Conservation (phyloP, 805 yeast genomes). For the Jamesozyma piceae region DNA sequence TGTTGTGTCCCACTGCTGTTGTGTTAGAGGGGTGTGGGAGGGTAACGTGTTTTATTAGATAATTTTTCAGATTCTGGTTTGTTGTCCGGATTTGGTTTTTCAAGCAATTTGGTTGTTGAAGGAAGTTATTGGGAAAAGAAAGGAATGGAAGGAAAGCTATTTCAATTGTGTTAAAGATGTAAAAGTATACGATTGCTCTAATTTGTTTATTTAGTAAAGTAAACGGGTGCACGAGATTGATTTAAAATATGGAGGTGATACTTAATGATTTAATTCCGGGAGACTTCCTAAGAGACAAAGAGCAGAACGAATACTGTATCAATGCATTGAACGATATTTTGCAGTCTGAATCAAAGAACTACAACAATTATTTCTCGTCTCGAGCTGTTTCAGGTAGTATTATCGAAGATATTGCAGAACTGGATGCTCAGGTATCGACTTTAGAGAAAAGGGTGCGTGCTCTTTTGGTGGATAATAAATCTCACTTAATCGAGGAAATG, state of each 20-base stretch:
- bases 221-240: too few relatives aligned
- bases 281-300: neutral
- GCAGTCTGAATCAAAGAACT: slow-evolving; percentile 42
- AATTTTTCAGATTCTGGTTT: too few relatives aligned
- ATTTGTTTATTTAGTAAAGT: too few relatives aligned
- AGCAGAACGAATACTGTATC: slow-evolving; percentile 23
- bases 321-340: slow-evolving; percentile 33
- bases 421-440: slow-evolving; percentile 46
- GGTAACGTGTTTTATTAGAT: too few relatives aligned
- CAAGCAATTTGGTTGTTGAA: too few relatives aligned
- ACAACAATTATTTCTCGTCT: slow-evolving; percentile 34
- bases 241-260: slow-evolving; percentile 6
- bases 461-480: slow-evolving; percentile 30
- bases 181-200: too few relatives aligned
- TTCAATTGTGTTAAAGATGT: too few relatives aligned
- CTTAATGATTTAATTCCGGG: slow-evolving; percentile 1
- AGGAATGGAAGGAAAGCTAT: too few relatives aligned
- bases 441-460: slow-evolving; percentile 39
- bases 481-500: slow-evolving; percentile 37
- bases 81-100: too few relatives aligned
- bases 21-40: too few relatives aligned
- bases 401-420: slow-evolving; percentile 66
- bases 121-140: too few relatives aligned
- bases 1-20: too few relatives aligned
- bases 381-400: slow-evolving; percentile 30